Base-by-base conservation (phyloP, 768 basidiomycete genomes). In the Kwoniella europaea region DNA sequence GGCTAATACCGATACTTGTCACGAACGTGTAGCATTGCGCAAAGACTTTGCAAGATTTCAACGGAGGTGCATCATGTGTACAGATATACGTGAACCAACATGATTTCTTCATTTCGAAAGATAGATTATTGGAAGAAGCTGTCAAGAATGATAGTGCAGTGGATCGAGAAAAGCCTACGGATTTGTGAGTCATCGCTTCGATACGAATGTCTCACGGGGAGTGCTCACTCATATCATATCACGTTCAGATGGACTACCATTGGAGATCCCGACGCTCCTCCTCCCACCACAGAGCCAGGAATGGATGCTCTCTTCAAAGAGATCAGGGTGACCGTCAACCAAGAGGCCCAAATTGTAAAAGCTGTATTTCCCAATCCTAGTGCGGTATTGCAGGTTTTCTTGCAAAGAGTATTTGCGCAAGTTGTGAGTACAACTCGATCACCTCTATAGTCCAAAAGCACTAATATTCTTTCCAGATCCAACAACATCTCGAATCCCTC, bases 81-180 rank as follows among this genome's bases (percentile, higher is more conserved):
- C 95, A 98, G 84, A 93, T 98, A 13, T 99, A 98, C 78, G 97
- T 99, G 66, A 99, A 98, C 78, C 97, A 99, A 81, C 97, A 99
- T 77, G 97, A 98, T 82, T 99, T 99, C 86, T 99, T 99, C 87
- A 98, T 98, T 82, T 85, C 85, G 16, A 86, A 86, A 68, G 95
- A 95, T 81, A 89, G 92, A 65, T 89, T 93, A 50, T 54, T 83
- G 42, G 89, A 91, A 44, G 83, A 86, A 55, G 83, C 82, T 3
- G 58, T 68, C 57, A n/a, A 68, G 75, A 27, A 68, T 88, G 42
- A 90, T 90, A 76, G 86, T 86, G 80, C 52, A 65, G 82, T 69
- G 63, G 69, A 65, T 64, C 75, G 52, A 0, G 54, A 16, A 4
- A 63, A 53, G 54, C 69, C 59, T 20, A 73, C 63, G 10, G 73